A percentile compares a stretch with the other conserved stretches of the same genome.
Conservation (phyloP, 1,139 yeast genomes). For the Pichia sp. region DNA sequence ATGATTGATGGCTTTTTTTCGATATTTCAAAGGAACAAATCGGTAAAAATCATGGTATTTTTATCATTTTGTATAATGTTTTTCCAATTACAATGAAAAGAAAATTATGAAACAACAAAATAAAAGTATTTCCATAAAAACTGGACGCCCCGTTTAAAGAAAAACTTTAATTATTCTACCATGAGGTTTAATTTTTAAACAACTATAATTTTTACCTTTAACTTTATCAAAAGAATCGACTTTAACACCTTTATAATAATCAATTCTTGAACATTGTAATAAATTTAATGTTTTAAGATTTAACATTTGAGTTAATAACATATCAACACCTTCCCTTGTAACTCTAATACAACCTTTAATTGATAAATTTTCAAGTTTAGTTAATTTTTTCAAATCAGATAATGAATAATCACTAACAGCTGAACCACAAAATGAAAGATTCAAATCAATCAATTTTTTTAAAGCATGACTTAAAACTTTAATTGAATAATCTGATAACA, state of each 20-base stretch:
- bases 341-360: conserved; percentile 69
- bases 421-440: conserved; percentile 68
- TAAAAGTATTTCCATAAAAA: neutral
- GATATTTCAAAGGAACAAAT: conserved; percentile 39
- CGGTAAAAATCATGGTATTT: conserved; percentile 41
- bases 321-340: conserved; percentile 67
- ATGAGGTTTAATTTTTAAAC: conserved; percentile 49
- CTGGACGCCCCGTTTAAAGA: conserved; percentile 21
- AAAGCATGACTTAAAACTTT: conserved; percentile 63
- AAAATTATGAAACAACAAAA: neutral
- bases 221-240: conserved; percentile 48
- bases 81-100: too few species aligned
- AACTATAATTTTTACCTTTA: conserved; percentile 44
- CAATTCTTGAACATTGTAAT: conserved; percentile 48
- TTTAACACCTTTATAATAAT: conserved; percentile 49
- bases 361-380: conserved; percentile 40
- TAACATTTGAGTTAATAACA: conserved; percentile 50
- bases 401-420: conserved; percentile 71
- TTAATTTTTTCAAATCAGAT: conserved; percentile 49
- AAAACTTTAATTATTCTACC: conserved; percentile 52
- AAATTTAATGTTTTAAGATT: conserved; percentile 49
- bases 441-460: conserved; percentile 44
- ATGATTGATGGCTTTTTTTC: conserved; percentile 39
- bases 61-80: conserved; percentile 38
- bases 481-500: conserved; percentile 59